Evolutionary conservation across 495 filamentous ascomycete species (phyloP).

Genomic region (Penicillium riverlandense): DNA sequence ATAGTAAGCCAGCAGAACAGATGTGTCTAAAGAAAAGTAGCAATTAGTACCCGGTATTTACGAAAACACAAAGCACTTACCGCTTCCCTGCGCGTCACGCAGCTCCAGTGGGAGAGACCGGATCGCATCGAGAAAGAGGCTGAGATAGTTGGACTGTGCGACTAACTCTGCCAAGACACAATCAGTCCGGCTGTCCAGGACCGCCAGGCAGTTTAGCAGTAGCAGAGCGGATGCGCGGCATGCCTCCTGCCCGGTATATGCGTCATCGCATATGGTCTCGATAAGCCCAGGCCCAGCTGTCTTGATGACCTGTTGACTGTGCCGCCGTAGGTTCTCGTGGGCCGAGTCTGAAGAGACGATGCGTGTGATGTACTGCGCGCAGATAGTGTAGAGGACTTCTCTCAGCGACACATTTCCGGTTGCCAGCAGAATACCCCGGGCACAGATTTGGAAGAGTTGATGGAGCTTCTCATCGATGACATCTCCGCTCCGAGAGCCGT

Average conservation of each 20-base stretch:
- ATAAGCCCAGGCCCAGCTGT: conserved; percentile 69
- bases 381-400: conserved; percentile 80
- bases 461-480: conserved; percentile 82
- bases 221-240: conserved; percentile 80
- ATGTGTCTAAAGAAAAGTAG: conserved; percentile 39
- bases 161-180: conserved; percentile 72
- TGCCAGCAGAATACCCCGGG: conserved; percentile 67
- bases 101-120: conserved; percentile 64
- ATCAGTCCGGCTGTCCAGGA: conserved; percentile 56
- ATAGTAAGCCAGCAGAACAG: conserved; percentile 53
- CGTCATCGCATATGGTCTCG: conserved; percentile 88
- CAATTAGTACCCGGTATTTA: background rate
- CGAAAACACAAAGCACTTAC: conserved; percentile 26
- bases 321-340: conserved; percentile 41
- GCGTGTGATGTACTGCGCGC: conserved; percentile 72
- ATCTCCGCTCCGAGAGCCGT: conserved; percentile 50
- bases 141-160: conserved; percentile 80
- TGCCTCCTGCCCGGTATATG: conserved; percentile 70
- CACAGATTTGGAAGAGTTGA: conserved; percentile 78
- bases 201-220: conserved; percentile 62
- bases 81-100: conserved; percentile 37
- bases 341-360: conserved; percentile 45
- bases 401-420: conserved; percentile 62
- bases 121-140: conserved; percentile 78
- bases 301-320: conserved; percentile 69